Conservation (phyloP, 78 protist species). For the Dictyostelium purpureum region DNA sequence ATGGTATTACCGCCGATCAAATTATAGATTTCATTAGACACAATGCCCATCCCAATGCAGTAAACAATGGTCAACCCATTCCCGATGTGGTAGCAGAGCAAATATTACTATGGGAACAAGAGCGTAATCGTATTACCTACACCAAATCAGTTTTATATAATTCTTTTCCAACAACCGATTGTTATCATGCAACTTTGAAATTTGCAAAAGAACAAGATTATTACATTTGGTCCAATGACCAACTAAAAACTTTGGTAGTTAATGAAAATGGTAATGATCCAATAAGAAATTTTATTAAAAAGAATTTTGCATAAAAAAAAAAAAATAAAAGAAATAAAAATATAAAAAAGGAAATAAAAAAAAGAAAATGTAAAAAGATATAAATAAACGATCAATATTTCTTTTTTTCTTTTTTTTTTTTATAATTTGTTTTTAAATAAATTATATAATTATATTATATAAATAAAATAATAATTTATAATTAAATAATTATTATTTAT, state of each 20-base stretch:
- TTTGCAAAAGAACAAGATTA: conserved; percentile 33
- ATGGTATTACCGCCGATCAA: conserved; percentile 76
- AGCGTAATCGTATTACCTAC: conserved; percentile 40
- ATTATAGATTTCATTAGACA: conserved; percentile 48
- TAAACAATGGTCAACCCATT: conserved; percentile 6
- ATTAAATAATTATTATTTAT: neutral
- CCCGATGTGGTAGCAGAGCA: conserved; percentile 68
- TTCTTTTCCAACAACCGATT: conserved; percentile 53
- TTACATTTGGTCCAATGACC: conserved; percentile 6
- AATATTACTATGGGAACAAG: conserved; percentile 44
- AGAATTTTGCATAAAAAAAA: conserved; percentile 30
- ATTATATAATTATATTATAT: no score
- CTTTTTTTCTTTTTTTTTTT: no score
- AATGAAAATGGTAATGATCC: conserved; percentile 46
- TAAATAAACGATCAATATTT: no score
- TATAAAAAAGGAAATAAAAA: neutral
- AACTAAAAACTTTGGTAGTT: conserved; percentile 21
- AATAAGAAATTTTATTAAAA: conserved; percentile 36
- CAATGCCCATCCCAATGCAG: conserved; percentile 52
- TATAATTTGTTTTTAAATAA: no score
- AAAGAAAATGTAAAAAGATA: no score
- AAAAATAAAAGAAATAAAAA: neutral
- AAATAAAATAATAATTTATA: neutral
- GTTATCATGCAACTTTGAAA: conserved; percentile 7
- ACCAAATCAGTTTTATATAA: conserved; percentile 41